Base-by-base conservation (phyloP, 2,329 filamentous ascomycete genomes). In the Colletotrichum scovillei region DNA sequence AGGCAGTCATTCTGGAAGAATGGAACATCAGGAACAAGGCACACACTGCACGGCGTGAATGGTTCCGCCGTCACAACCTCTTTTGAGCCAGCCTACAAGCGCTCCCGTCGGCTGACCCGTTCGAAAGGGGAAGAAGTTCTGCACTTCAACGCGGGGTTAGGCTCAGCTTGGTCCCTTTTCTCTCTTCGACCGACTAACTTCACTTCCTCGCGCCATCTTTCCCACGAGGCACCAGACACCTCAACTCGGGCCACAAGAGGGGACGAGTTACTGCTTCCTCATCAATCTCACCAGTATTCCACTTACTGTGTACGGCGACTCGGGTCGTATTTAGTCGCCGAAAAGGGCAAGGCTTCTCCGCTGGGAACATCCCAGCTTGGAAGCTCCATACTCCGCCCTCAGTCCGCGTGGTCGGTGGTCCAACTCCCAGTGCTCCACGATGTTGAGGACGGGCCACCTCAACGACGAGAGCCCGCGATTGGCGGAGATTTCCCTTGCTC, bases 401-500 rank as follows among this genome's bases (percentile, higher is more conserved):
- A 32, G 30, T n/a, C 32, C 62, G 30, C 9, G 30, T 22, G 22
- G 24, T 19, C 38, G 38, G 38, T 42, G 38, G 14, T 3, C 38
- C 38, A 42, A 42, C 38, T 42, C 38, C 2, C 38, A 22, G 16
- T n/a, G 32, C 42, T 65, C 52, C 49, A 42, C 14, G 49, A 26
- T 14, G n/a, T 49, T n/a, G 16, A n/a, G 19, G 19, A 59, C 30
- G 35, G 59, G 12, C 16, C 30, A 56, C 32, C 65, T 42, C 30
- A 22, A 49, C 28, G 9, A 26, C 8, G 12, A n/a, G 22, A 38
- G 11, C 58, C 24, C 66, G 42, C 65, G 24, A 72, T 69, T 63
- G 69, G 69, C 64, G 69, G 69, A 72, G 65, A 69, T 72, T 66
- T 63, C 19, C 12, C 28, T 22, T 72, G 58, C n/a, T 58, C 19